Evolutionary conservation across 2,329 filamentous ascomycete genomes (phyloP).

Genomic region (Metarhizium brunneum): DNA sequence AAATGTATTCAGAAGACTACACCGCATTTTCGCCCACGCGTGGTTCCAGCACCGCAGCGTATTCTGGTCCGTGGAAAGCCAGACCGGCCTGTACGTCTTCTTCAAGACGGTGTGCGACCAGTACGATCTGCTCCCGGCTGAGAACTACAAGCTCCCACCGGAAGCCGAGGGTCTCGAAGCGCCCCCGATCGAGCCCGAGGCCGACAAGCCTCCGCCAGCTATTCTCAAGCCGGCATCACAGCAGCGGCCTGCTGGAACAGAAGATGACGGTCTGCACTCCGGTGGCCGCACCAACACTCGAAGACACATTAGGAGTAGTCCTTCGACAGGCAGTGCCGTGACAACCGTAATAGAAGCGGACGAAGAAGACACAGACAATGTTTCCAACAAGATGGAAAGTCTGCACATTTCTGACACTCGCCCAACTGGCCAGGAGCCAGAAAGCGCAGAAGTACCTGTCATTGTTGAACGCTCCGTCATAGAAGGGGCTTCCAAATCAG

Average conservation of each 20-base stretch:
- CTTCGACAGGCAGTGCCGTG: slow-evolving; percentile 69
- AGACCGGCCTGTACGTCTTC: slow-evolving; percentile 88
- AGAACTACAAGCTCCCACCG: slow-evolving; percentile 91
- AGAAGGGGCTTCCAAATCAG: slow-evolving; percentile 6
- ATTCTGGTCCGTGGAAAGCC: slow-evolving; percentile 87
- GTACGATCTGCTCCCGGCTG: slow-evolving; percentile 79
- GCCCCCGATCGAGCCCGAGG: slow-evolving; percentile 30
- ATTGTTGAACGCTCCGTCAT: slow-evolving; percentile 29
- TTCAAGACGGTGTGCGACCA: slow-evolving; percentile 96
- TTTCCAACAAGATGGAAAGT: slow-evolving; percentile 34
- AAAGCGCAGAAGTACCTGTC: slow-evolving; percentile 30
- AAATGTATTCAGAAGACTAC: slow-evolving; percentile 89
- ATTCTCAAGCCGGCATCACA: slow-evolving; percentile 27
- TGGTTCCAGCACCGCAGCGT: slow-evolving; percentile 97
- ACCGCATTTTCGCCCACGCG: slow-evolving; percentile 95
- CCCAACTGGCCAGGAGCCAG: slow-evolving; percentile 45
- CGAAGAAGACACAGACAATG: slow-evolving; percentile 55
- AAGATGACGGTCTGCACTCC: slow-evolving; percentile 43
- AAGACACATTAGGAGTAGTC: slow-evolving; percentile 70
- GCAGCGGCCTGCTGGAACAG: slow-evolving; percentile 21
- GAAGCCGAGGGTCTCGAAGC: slow-evolving; percentile 81
- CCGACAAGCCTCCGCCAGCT: slow-evolving; percentile 23
- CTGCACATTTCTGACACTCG: slow-evolving; percentile 44
- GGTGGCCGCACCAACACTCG: slow-evolving; percentile 62
- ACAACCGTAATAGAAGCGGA: slow-evolving; percentile 75